Conservation (phyloP, 371 early-diverging fungal species). For the Parasitella parasitica region DNA sequence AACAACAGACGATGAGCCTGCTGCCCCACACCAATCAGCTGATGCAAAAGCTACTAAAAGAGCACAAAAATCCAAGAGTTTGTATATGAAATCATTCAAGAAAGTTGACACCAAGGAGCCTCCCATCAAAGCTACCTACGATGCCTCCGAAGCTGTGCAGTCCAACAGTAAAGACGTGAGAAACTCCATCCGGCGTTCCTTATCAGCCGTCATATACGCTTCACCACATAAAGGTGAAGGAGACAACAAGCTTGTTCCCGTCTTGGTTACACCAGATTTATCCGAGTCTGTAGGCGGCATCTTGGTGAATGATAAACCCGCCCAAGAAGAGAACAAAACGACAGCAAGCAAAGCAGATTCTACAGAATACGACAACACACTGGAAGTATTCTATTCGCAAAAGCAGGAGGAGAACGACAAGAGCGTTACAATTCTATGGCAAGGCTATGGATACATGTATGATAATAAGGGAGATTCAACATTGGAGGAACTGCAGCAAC, state of each 20-base stretch:
- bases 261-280: conserved; percentile 35
- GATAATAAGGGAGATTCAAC: background rate
- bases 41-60: conserved; percentile 8
- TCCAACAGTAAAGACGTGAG: conserved; percentile 32
- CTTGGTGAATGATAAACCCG: conserved; percentile 21
- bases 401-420: background rate
- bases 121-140: conserved; percentile 13
- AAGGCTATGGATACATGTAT: conserved; percentile 41
- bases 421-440: conserved; percentile 30
- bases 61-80: conserved; percentile 37
- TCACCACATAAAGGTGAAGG: conserved; percentile 23
- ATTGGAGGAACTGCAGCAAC: background rate
- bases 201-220: conserved; percentile 42
- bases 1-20: background rate
- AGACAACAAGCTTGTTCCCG: conserved; percentile 29
- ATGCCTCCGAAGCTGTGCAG: conserved; percentile 32
- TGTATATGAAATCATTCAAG: conserved; percentile 37
- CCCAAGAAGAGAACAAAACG: background rate
- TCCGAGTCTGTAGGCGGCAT: conserved; percentile 37
- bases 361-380: conserved; percentile 41
- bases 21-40: background rate
- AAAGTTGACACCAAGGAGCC: conserved; percentile 1
- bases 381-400: conserved; percentile 24
- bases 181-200: conserved; percentile 35
- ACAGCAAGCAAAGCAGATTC: conserved; percentile 9